A percentile compares a stretch with the other conserved stretches of the same genome.
Evolutionary conservation across 2,329 filamentous ascomycete genomes (phyloP).

Genomic region (Epichloe typhina): DNA sequence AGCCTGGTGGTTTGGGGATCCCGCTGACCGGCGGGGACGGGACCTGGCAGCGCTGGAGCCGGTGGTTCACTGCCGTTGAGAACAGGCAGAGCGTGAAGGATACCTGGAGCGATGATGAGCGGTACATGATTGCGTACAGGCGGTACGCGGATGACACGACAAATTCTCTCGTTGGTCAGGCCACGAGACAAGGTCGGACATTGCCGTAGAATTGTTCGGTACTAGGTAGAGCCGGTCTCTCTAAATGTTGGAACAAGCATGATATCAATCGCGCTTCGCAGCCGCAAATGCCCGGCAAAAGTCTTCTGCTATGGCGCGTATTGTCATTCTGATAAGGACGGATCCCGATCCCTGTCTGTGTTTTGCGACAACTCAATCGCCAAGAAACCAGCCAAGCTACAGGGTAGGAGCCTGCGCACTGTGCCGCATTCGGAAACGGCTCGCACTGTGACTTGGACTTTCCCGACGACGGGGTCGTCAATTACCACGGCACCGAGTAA

Average conservation of each 20-base stretch:
- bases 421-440: not conserved
- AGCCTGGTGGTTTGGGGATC: slow-evolving; percentile 39
- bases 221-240: not conserved
- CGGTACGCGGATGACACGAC: slow-evolving; percentile 54
- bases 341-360: too few relatives aligned
- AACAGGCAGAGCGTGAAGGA: slow-evolving; percentile 48
- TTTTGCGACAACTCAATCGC: too few relatives aligned
- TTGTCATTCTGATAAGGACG: too few relatives aligned
- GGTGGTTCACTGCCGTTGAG: slow-evolving; percentile 48
- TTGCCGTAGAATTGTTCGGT: slow-evolving; percentile 30
- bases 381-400: not conserved
- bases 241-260: too few relatives aligned
- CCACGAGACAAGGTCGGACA: slow-evolving; percentile 46
- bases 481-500: too few relatives aligned
- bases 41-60: slow-evolving; percentile 51
- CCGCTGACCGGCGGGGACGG: slow-evolving; percentile 38
- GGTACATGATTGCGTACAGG: slow-evolving; percentile 57
- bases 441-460: too few relatives aligned
- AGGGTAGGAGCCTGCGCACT: not conserved
- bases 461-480: too few relatives aligned
- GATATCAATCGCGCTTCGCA: too few relatives aligned
- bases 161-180: slow-evolving; percentile 46
- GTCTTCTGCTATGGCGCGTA: too few relatives aligned
- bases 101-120: slow-evolving; percentile 53
- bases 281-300: too few relatives aligned